Evolutionary conservation across 1,139 yeast species (phyloP).

Genomic region (Ogataea hybrid): DNA sequence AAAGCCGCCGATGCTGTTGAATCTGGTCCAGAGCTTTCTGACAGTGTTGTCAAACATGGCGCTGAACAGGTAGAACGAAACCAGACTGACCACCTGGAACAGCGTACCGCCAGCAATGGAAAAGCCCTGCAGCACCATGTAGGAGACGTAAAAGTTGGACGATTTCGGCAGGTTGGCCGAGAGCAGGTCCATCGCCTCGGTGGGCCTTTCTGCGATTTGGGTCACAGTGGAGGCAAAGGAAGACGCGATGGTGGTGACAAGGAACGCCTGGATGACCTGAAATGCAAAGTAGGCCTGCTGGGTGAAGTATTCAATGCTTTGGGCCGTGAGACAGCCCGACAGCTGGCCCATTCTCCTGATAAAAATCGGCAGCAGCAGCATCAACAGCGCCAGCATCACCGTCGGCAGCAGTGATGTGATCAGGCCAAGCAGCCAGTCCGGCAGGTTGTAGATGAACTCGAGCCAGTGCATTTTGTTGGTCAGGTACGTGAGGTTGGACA

Average conservation of each 20-base stretch:
- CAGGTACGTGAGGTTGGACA: slow-evolving; percentile 70
- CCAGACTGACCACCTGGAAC: slow-evolving; percentile 68
- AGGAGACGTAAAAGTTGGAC: slow-evolving; percentile 66
- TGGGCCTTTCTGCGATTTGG: slow-evolving; percentile 52
- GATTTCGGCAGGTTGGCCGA: slow-evolving; percentile 65
- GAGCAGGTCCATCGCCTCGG: slow-evolving; percentile 52
- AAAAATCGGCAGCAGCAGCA: slow-evolving; percentile 77
- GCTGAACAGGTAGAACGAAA: slow-evolving; percentile 68
- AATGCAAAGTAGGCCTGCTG: slow-evolving; percentile 88
- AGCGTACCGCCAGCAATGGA: slow-evolving; percentile 76
- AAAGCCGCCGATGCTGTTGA: slow-evolving; percentile 55
- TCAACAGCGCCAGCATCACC: slow-evolving; percentile 59
- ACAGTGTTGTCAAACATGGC: slow-evolving; percentile 71
- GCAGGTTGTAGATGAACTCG: slow-evolving; percentile 62
- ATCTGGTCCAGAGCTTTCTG: slow-evolving; percentile 76
- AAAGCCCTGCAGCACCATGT: slow-evolving; percentile 74
- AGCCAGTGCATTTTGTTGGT: slow-evolving; percentile 60
- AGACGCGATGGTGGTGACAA: slow-evolving; percentile 78
- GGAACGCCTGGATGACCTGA: slow-evolving; percentile 81
- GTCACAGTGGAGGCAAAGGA: slow-evolving; percentile 71
- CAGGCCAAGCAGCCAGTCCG: slow-evolving; percentile 54
- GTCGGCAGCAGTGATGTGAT: slow-evolving; percentile 80
- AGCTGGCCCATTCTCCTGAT: slow-evolving; percentile 71
- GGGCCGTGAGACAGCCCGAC: slow-evolving; percentile 69
- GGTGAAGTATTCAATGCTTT: slow-evolving; percentile 74